Evolutionary conservation across 257 asterid genomes (phyloP), one percentile per base, ranked within the genome.

Genomic region (Mentha longifolia): DNA sequence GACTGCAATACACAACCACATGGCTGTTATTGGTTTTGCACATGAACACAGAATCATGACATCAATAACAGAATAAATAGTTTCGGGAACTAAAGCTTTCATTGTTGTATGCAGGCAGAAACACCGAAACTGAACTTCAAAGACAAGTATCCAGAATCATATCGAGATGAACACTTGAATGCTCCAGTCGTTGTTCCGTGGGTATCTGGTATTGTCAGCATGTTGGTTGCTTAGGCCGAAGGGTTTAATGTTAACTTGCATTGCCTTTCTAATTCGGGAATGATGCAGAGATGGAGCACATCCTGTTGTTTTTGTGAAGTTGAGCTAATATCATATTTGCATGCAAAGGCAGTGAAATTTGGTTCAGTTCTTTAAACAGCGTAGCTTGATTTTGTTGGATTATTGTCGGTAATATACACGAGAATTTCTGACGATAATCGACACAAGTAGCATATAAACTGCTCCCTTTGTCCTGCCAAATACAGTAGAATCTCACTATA

Each of bases 101-200:
- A 46, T 31, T 33, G 19, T 37, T 41, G 31, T 72, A 25, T 86
- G 87, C 95, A 94, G 97, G 78, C 97, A 6, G 96, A 88, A 67
- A 61, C 74, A 20, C 99, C 99, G 6, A 88, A 50, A 22, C 66
- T 83, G 82, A 94, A 77, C 67, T 94, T 86, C 56, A 89, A 94
- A 86, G 93, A 82, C 62, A 78, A 31, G 28, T 94, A 94, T 79
- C 74, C 97, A 0, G 95, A 94, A 52, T 75, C 95, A 49, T 91
- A 89, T 70, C 80, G 98, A 77, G 76, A 78, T 3, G 73, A 84
- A 6, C 99, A 89, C 56, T 88, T 88, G 6, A 86, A 91, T 28
- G 95, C 95, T 5, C 99, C 99, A 0, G 30, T 83, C 17, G 46
- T 82, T 43, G 97, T 94, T 77, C 96, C 97, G 12, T 94, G 99